Evolutionary conservation across 116 monocot species (phyloP).

Genomic region (Papilionanthe hybrid): DNA sequence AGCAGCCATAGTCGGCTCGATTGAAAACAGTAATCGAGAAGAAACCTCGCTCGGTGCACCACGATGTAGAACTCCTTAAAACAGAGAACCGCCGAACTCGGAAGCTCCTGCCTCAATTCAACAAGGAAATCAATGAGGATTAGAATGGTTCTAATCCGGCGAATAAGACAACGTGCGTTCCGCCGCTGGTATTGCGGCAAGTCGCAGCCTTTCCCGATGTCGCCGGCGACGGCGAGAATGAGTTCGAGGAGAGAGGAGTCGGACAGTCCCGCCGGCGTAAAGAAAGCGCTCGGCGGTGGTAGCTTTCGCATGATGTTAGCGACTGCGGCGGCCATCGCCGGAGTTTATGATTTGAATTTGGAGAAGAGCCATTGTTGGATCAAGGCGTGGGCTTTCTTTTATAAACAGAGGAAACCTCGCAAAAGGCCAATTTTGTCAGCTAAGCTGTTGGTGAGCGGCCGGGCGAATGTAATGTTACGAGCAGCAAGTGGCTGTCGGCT

Average conservation of each 20-base stretch:
- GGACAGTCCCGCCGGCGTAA: constrained; percentile 37
- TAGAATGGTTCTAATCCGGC: constrained; percentile 9
- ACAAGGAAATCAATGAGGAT: constrained; percentile 10
- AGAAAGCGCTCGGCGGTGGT: constrained; percentile 49
- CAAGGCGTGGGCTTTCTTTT: background rate
- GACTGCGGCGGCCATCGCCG: constrained; percentile 11
- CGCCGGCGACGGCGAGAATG: constrained; percentile 24
- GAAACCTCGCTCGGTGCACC: constrained; percentile 23
- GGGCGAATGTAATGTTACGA: background rate
- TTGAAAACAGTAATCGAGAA: constrained; percentile 25
- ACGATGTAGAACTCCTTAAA: constrained; percentile 33
- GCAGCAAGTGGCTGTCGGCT: background rate
- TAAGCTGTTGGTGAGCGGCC: background rate
- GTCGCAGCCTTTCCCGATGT: constrained; percentile 1
- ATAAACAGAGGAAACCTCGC: background rate
- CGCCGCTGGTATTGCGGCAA: constrained; percentile 3
- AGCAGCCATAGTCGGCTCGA: constrained; percentile 28
- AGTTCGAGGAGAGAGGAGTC: constrained; percentile 25
- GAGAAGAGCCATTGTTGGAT: background rate
- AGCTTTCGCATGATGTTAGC: constrained; percentile 2
- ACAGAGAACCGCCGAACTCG: constrained; percentile 20
- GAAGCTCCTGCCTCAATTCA: constrained; percentile 6
- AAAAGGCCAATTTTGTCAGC: background rate
- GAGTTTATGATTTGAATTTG: background rate
- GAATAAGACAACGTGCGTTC: constrained; percentile 19